Base-by-base conservation (phyloP, 83 land plant genomes). In the Thuja plicata region DNA sequence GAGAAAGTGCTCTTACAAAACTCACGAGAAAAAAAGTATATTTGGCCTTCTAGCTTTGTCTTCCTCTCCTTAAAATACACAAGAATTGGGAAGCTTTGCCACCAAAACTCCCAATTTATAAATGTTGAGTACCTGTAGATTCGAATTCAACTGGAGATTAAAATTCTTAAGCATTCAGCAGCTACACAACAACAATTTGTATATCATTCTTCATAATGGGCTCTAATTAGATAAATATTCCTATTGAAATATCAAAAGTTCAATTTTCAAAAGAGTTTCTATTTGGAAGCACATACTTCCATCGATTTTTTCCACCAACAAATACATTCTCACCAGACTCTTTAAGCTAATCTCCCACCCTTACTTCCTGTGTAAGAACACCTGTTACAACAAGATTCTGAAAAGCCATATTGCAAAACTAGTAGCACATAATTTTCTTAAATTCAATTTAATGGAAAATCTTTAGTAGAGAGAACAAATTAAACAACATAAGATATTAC, bases 81-180 rank as follows among this genome's bases (percentile, higher is more conserved):
- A 73, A 98, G 92, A 24, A 98, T 92, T 32, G 99, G 99, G 88
- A 98, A 98, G 86, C 87, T 93, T 86, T 99, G 99, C 99, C 97
- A 98, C 99, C 99, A 97, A 12, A 98, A 89, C 91, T 98, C 99
- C 99, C 99, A 98, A 88, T n/a, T n/a, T n/a, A n/a, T n/a, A n/a
- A n/a, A n/a, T n/a, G n/a, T n/a, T n/a, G n/a, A n/a, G n/a, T n/a
- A 98, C 89, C 99, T 98, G 91, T 35, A 38, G 41, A 54, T 84
- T 50, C 86, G 5, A 90, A 24, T 19, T 34, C n/a, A 32, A 52
- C 37, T 24, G 45, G 8, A 38, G 41, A 38, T 89, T 48, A 35
- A 38, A 83, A 88, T 21, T 12, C 48, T 55, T 46, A 46, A n/a
- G 11, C 57, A 48, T 84, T 52, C 57, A 84, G 48, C 9, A 84